Conservation (phyloP, 768 basidiomycete genomes). For the Calocera cornea region DNA sequence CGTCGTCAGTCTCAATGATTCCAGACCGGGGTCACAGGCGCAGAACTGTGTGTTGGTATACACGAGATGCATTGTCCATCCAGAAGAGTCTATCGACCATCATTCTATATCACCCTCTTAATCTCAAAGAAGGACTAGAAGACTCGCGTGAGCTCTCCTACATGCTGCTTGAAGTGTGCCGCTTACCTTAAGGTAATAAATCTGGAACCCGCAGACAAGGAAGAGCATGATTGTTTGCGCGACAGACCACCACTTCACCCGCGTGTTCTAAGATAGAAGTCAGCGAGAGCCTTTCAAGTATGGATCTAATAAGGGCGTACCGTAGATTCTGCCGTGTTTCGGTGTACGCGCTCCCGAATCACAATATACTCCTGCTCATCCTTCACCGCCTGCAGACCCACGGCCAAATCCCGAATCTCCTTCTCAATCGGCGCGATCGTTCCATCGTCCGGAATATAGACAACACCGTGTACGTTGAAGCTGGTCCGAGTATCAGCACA, state of each 20-base stretch:
- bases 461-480: conserved; percentile 96
- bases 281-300: conserved; percentile 14
- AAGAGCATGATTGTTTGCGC: conserved; percentile 78
- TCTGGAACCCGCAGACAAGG: conserved; percentile 87
- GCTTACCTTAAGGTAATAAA: conserved; percentile 85
- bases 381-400: conserved; percentile 76
- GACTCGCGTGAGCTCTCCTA: conserved; percentile 8
- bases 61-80: not conserved
- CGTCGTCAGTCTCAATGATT: too few relatives aligned
- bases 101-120: conserved; percentile 61
- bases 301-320: not conserved
- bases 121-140: conserved; percentile 77
- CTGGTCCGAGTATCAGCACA: conserved; percentile 28
- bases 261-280: conserved; percentile 39
- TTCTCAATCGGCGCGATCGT: conserved; percentile 90
- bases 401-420: conserved; percentile 76
- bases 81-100: not conserved
- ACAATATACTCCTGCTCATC: conserved; percentile 99
- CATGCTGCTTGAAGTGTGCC: not conserved
- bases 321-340: conserved; percentile 87
- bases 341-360: conserved; percentile 78
- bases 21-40: too few relatives aligned
- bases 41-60: too few relatives aligned
- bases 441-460: conserved; percentile 85
- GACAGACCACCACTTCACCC: conserved; percentile 99